Conservation (phyloP, 2,329 filamentous ascomycete species). For the Phialophora verrucosa region DNA sequence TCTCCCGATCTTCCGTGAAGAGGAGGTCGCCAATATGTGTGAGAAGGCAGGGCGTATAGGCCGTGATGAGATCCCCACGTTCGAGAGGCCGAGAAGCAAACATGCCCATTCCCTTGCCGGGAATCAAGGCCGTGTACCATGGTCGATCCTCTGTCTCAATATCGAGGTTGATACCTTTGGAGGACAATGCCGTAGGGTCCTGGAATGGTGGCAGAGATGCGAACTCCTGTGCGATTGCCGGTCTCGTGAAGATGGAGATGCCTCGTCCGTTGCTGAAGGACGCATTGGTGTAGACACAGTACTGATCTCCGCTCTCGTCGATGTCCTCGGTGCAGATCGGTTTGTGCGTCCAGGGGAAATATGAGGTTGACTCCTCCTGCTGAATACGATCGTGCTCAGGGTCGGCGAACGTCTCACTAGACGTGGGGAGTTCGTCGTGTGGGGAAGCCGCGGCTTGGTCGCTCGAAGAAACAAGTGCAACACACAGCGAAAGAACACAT, state of each 20-base stretch:
- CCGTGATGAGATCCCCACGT: conserved; percentile 26
- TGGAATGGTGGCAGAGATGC: conserved; percentile 3
- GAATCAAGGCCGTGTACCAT: conserved; percentile 22
- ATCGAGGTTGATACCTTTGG: conserved; percentile 17
- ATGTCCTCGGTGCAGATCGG: conserved; percentile 29
- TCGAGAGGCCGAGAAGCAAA: conserved; percentile 27
- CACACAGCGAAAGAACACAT: background rate
- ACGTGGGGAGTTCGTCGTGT: too few species aligned
- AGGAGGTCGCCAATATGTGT: conserved; percentile 27
- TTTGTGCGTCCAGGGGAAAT: conserved; percentile 23
- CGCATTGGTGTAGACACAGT: conserved; percentile 33
- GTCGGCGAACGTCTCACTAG: background rate
- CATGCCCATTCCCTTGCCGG: conserved; percentile 31
- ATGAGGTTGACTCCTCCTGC: background rate
- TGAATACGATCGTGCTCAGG: background rate
- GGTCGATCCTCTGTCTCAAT: background rate
- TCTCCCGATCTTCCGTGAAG: conserved; percentile 25
- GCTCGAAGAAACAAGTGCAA: background rate
- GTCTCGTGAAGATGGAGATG: conserved; percentile 35
- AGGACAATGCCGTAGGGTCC: conserved; percentile 7
- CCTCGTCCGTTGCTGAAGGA: conserved; percentile 32
- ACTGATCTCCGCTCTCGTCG: conserved; percentile 5
- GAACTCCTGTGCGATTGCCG: conserved; percentile 23
- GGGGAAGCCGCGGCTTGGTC: background rate
- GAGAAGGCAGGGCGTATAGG: conserved; percentile 30